These are phyloP conservation scores for Cudoniella acicularis DNA, from an alignment of 495 filamentous ascomycete genomes.

Conservation along the genomic window DNA sequence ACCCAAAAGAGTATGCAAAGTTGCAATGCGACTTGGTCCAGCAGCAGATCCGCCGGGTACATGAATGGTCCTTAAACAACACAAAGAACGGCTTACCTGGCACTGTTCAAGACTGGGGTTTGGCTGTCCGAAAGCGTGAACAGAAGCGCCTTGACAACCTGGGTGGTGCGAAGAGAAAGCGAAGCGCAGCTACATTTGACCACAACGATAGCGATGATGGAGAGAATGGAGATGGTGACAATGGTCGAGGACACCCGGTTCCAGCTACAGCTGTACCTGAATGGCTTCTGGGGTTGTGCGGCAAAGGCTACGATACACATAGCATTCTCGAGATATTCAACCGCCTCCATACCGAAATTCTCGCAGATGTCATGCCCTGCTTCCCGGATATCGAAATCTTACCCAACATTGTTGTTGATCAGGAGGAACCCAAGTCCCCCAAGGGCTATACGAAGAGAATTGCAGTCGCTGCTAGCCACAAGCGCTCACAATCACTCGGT, in stretches of 20 bases:
- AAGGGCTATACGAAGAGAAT: slow-evolving; percentile 25
- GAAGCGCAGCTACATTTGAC: slow-evolving; percentile 23
- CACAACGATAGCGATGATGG: slow-evolving; percentile 23
- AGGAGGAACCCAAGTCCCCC: slow-evolving; percentile 15
- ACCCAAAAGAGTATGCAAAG: slow-evolving; percentile 52
- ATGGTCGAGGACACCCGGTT: slow-evolving; percentile 11
- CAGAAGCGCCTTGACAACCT: slow-evolving; percentile 37
- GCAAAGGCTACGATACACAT: slow-evolving; percentile 32
- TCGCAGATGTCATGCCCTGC: slow-evolving; percentile 18
- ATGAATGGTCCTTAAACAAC: slow-evolving; percentile 52
- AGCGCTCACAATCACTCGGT: slow-evolving; percentile 38
- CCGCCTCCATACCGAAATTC: slow-evolving; percentile 32
- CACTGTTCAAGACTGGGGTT: slow-evolving; percentile 44
- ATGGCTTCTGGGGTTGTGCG: slow-evolving; percentile 36
- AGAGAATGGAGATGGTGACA: slow-evolving; percentile 20
- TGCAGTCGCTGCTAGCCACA: slow-evolving; percentile 23
- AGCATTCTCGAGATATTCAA: slow-evolving; percentile 36
- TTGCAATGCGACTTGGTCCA: slow-evolving; percentile 58
- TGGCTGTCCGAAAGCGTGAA: slow-evolving; percentile 52
- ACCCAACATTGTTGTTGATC: slow-evolving; percentile 42
- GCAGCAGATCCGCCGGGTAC: slow-evolving; percentile 53
- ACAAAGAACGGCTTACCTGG: slow-evolving; percentile 32
- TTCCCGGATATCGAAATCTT: slow-evolving; percentile 70
- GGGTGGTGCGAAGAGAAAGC: slow-evolving; percentile 15
- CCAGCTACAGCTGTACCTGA: slow-evolving; percentile 36